Base-by-base conservation (phyloP, 208 protist genomes). In the Angomonas desouzai region DNA sequence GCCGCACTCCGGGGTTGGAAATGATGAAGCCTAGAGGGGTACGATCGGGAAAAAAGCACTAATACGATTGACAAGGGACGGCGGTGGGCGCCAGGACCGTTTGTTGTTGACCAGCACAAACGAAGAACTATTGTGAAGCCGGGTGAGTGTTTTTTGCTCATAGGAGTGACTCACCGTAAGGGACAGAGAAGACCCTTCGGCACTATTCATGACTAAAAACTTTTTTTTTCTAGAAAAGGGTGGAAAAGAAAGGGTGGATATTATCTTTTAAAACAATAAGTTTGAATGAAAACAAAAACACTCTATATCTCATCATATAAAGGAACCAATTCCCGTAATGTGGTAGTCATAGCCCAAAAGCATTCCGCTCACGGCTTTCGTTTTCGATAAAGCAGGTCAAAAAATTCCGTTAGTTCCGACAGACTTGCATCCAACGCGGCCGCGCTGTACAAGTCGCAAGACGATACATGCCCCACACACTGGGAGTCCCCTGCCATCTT, bases 381-480 rank as follows among this genome's bases (percentile, higher is more conserved):
- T 53, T 51, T 64, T 38, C 48, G 45, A 16, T 83, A 72, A 4
- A 89, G 77, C 38, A 76, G 70, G 43, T 83, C 76, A 20, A 93
- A 78, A 51, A 51, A 51, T 6, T 51, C n/a, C 9, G 45, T 51
- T 4, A 51, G 20, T 23, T 51, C 45, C 10, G 45, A 27, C 3
- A 51, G 9, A 23, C 45, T 51, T 4, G 10, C 18, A 16, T 93
- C 81, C 59, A 93, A 74, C 18, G 66, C 62, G 28, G 68, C 53
- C 48, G 75, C 62, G 57, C 80, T 83, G 61, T 88, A 81, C 18
- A 94, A 71, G 16, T 67, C 73, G 53, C 86, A 92, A 0, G 65
- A 25, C 83, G 76, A 33, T 30, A 77, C 30, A 51, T 81, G 79
- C 16, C 67, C 73, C 23, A 80, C 75, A 45, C 77, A 87, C 60